Evolutionary conservation across 805 yeast genomes (phyloP), one percentile per base, ranked within the genome.

Genomic region (Teunomyces kruisii): DNA sequence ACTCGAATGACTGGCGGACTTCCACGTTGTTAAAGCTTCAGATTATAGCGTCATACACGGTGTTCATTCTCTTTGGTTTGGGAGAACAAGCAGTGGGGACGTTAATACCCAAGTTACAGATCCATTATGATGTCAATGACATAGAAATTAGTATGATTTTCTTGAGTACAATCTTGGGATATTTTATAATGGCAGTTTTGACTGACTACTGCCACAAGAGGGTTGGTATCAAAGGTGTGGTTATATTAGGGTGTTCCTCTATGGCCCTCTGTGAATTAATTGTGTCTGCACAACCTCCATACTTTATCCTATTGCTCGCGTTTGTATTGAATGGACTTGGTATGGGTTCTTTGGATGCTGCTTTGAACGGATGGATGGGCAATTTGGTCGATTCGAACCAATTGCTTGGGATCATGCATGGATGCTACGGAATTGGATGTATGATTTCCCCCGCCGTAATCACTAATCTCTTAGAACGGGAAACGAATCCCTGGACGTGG

Each of bases 81-180:
- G 70, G 75, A 5, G 88, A 84, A 52, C 85, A 83, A 56, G 69
- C 84, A 0, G 59, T 81, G 13, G 88, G 88, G 0, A 74, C 86
- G 0, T 56, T 83, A 32, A 66, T 84, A 48, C 84, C 86, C 1
- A 64, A 72, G 31, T 50, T 82, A 12, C 74, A 79, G 43, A 58
- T 55, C 4, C 62, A 76, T 40, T 83, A 81, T 56, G 26, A 63
- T 1, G 68, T 81, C 5, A 65, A 75, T 49, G 79, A 84, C 51
- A 60, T 76, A 1, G 64, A 67, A 28, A 62, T 78, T 2, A 75
- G 85, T 3, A 55, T 72, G 29, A 56, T 83, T 3, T 83, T 81
- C 51, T 58, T 82, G 15, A 69, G 78, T 9, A 75, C 77, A 19
- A 75, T 80, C 16, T 15, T 70, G 1, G 88, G 89, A 0, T 84